A percentile compares a stretch with the other conserved stretches of the same genome.
These are phyloP conservation scores for Botryosphaeria dothidea DNA, from an alignment of 2,329 filamentous ascomycete species.

Conservation along the genomic window DNA sequence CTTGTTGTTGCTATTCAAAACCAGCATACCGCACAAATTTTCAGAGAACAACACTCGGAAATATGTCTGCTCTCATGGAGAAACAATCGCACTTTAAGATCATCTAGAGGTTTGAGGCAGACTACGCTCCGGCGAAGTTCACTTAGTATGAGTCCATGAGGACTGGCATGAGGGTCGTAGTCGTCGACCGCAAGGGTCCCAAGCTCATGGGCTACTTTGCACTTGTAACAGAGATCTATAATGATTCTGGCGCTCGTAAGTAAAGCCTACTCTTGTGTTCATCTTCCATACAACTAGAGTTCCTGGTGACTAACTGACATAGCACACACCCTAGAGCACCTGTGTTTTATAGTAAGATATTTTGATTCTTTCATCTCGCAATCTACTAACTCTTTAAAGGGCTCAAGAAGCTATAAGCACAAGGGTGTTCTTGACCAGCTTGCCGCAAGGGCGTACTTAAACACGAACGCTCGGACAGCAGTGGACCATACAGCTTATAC, in stretches of 20 bases:
- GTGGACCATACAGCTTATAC: slow-evolving; percentile 97
- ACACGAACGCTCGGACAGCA: slow-evolving; percentile 95
- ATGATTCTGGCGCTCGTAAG: slow-evolving; percentile 82
- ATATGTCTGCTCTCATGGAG: no score
- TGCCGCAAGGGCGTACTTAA: slow-evolving; percentile 87
- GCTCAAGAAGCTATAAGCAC: slow-evolving; percentile 89
- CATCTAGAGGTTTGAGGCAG: slow-evolving; percentile 80
- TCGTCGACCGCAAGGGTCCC: slow-evolving; percentile 90
- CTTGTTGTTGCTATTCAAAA: no score
- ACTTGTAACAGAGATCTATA: slow-evolving; percentile 93
- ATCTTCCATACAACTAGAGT: not conserved
- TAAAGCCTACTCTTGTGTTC: slow-evolving; percentile 17
- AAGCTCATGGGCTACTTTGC: slow-evolving; percentile 95
- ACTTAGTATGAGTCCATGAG: slow-evolving; percentile 94
- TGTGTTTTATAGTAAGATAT: slow-evolving; percentile 49
- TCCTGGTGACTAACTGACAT: slow-evolving; percentile 13
- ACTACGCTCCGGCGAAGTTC: slow-evolving; percentile 86
- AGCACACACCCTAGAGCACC: slow-evolving; percentile 55
- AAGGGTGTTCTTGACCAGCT: slow-evolving; percentile 95
- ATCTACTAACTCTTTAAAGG: slow-evolving; percentile 59
- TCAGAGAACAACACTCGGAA: no score
- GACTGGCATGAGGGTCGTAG: slow-evolving; percentile 91
- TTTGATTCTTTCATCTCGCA: no score
- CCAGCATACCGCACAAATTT: no score
- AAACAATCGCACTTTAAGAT: slow-evolving; percentile 69